phyloP scores from a whole-genome alignment of 768 basidiomycete genomes.

The Daedalea quercina region DNA sequence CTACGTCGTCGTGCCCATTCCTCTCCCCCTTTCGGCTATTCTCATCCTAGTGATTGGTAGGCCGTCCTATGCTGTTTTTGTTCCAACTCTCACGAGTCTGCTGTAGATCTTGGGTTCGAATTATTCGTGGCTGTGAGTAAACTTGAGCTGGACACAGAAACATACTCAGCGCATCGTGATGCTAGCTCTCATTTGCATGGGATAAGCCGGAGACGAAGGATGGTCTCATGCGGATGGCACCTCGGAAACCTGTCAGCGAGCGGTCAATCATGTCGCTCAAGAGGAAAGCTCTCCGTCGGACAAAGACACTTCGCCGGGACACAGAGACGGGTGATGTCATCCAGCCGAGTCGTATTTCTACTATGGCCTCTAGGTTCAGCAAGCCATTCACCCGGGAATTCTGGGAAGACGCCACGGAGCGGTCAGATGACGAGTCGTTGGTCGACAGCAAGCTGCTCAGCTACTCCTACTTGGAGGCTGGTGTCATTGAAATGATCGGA shows the following conservation, averaged over 20 bases:
- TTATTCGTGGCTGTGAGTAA: constrained; percentile 52
- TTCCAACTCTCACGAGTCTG: not conserved
- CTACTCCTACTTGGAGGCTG: constrained; percentile 62
- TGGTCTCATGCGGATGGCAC: constrained; percentile 59
- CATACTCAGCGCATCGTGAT: too few species aligned
- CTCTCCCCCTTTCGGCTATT: constrained; percentile 60
- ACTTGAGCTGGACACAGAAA: not conserved
- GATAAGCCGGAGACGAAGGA: constrained; percentile 60
- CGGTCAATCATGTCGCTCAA: constrained; percentile 48
- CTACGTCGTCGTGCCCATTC: constrained; percentile 63
- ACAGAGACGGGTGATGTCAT: constrained; percentile 43
- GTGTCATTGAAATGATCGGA: constrained; percentile 51
- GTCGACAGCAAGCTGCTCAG: constrained; percentile 58
- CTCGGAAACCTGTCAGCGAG: constrained; percentile 62
- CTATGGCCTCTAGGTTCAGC: constrained; percentile 32
- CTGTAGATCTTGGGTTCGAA: constrained; percentile 63
- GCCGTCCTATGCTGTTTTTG: constrained; percentile 4
- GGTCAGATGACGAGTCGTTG: constrained; percentile 48
- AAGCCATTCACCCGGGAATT: constrained; percentile 50
- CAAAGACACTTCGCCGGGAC: constrained; percentile 46
- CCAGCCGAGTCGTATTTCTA: constrained; percentile 34
- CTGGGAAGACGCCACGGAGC: constrained; percentile 53
- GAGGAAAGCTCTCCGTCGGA: constrained; percentile 48
- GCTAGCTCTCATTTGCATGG: constrained; percentile 64
- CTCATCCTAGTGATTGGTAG: constrained; percentile 64